Evolutionary conservation across 192 early-diverging fungal species (phyloP), one percentile per base, ranked within the genome.

Genomic region (Thoreauomyces humboldtii): DNA sequence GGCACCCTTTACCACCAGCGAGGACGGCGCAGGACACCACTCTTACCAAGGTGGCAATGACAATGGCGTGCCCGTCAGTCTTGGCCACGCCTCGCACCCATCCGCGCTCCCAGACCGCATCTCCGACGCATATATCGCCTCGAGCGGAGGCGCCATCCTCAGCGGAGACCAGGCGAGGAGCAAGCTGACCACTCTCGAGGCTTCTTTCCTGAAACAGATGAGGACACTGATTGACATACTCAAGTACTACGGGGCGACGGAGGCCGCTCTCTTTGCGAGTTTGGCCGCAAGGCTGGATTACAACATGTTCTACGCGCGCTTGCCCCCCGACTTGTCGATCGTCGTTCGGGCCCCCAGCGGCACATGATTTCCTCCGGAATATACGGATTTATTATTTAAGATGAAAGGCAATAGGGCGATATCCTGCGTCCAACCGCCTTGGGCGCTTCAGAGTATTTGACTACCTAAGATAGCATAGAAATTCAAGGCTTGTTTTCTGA

Each of bases 201-300:
- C 78, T 1, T 70, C 72, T 33, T 93, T 89, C 66, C 33, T 74
- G 3, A 78, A 81, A 45, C 86, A 88, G 60, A 81, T 94, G 53
- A 82, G 83, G 52, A 71, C 81, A 17, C 61, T 96, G 61, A 86
- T 93, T 44, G 86, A 88, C 5, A 86, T 85, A 4, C 83, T 96
- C 5, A 89, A 91, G 65, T 87, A 86, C 73, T 89, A 86, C 69
- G 89, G 88, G 2, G 81, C 86, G 0, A 82, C 86, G 0, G 86
- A 88, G 61, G 79, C 84, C 9, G 71, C 82, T 7, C 78, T 81
- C 47, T 87, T 88, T 59, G 53, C 81, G 32, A 81, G 80, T 57
- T 58, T 92, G 22, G 84, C 89, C 17, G 78, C 86, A 4, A 60
- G 86, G 38, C 65, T 90, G 60, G 91, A 92, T 50, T 91, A 84